Conservation (phyloP, 176 grass and related monocot species). For the Triticum monococcum region DNA sequence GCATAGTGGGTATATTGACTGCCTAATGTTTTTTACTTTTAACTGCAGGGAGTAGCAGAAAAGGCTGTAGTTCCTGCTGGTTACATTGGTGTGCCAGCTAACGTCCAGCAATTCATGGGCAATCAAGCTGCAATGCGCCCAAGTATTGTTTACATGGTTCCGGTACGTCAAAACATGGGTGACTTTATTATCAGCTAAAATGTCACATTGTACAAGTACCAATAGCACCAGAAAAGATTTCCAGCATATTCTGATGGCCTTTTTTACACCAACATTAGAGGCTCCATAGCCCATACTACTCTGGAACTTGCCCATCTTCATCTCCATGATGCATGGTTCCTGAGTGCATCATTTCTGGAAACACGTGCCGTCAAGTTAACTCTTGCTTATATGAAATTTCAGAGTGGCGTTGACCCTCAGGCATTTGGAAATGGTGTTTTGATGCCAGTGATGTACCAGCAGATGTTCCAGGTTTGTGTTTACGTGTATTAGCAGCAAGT, state of each 20-base stretch:
- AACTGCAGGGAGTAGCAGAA: constrained; percentile 57
- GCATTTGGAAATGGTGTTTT: constrained; percentile 91
- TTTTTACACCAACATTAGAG: constrained; percentile 19
- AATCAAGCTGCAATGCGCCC: constrained; percentile 60
- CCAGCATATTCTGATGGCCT: constrained; percentile 16
- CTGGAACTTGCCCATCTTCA: not conserved
- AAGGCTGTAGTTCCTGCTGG: constrained; percentile 39
- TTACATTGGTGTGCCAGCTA: constrained; percentile 64
- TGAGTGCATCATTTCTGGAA: not conserved
- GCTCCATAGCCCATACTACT: constrained; percentile 6
- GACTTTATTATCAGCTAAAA: constrained; percentile 1
- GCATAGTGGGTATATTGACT: constrained; percentile 29
- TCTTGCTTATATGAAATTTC: constrained; percentile 44
- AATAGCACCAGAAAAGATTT: constrained; percentile 18
- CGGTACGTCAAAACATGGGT: constrained; percentile 52
- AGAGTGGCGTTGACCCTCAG: constrained; percentile 88
- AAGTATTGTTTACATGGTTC: constrained; percentile 99
- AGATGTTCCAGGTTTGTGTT: constrained; percentile 77
- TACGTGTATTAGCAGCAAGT: constrained; percentile 4
- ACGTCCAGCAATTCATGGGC: constrained; percentile 61
- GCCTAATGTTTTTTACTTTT: constrained; percentile 25
- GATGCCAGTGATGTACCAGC: constrained; percentile 87
- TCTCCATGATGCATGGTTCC: not conserved
- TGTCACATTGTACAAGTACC: not conserved
- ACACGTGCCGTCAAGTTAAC: not conserved